Percentiles rank a stretch among this genome's conserved stretches.
phyloP scores from a whole-genome alignment of 345 rosid species.

The Luvunga scandens region DNA sequence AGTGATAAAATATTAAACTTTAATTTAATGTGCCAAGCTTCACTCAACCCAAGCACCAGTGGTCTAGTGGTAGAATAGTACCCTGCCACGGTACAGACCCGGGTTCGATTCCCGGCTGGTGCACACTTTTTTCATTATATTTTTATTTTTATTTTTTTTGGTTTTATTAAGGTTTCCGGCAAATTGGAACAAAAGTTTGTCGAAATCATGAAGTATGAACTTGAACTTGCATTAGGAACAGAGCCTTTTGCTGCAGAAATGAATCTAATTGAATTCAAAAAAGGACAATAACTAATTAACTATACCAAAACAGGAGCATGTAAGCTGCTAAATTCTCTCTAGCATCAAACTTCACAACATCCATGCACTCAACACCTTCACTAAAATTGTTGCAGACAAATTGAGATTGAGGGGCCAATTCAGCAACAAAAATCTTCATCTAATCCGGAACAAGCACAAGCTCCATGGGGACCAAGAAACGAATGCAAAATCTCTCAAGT shows the following conservation, averaged over 20 bases:
- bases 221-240: too few species aligned
- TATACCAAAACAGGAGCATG: neutral
- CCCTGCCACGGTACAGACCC: constrained; percentile 41
- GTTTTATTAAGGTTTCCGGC: too few species aligned
- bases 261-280: too few species aligned
- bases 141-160: too few species aligned
- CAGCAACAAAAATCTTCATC: neutral
- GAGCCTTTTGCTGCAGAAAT: too few species aligned
- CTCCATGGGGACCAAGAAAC: neutral
- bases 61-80: constrained; percentile 23
- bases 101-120: constrained; percentile 37
- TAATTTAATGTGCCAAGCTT: too few species aligned
- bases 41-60: too few species aligned
- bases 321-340: neutral
- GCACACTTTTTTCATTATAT: neutral
- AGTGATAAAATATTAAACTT: too few species aligned
- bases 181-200: too few species aligned
- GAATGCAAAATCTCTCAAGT: neutral
- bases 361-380: neutral
- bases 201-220: too few species aligned
- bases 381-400: neutral
- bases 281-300: neutral
- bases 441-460: neutral
- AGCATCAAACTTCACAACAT: neutral
- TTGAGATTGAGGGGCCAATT: neutral